Base-by-base conservation (phyloP, 2,329 filamentous ascomycete species). In the Coniochaeta sp. region DNA sequence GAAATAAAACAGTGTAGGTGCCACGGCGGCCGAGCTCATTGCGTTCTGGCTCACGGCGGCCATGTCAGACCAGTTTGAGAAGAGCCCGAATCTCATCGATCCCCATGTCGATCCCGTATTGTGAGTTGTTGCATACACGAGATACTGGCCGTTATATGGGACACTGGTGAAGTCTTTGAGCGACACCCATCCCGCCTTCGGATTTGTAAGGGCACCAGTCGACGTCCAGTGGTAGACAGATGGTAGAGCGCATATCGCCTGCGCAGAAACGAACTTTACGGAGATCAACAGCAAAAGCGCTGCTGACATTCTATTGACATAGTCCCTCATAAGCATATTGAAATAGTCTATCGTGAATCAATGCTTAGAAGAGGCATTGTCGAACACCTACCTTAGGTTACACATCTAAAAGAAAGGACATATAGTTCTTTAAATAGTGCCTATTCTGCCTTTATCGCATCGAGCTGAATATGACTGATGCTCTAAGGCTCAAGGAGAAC, bases 1-100 rank as follows among this genome's bases (percentile, higher is more conserved):
- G 66, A 88, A 88, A 75, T 80, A 83, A 74, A 89, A 87, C 56
- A 89, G 72, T 0, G 83, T 84, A 1, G 86, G 86, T 0, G 85
- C 85, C 24, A 86, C 83, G 11, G 81, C 71, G 6, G 62, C 65
- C 4, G 61, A 54, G 52, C 36, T 73, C 80, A 84, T 85, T 1
- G 61, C 63, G 63, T 74, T 87, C 71, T 88, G 85, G 62, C 67
- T 72, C 0, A 78, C 81, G 0, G 77, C 72, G 22, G 69, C 72
- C 76, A 87, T 79, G 24, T 79, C 73, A 17, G 73, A 70, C 77
- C 78, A 86, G 73, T 83, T 74, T 1, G 71, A 72, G 70, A 88
- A 81, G 59, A 76, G 72, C 24, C 74, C 76, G 63, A 88, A 87
- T 71, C 72, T 77, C 79, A 87, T 81, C 12, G 84, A 87, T 63